Evolutionary conservation across 1,139 yeast species (phyloP), one percentile per base, ranked within the genome.

Genomic region (Scheffersomyces segobiensis): DNA sequence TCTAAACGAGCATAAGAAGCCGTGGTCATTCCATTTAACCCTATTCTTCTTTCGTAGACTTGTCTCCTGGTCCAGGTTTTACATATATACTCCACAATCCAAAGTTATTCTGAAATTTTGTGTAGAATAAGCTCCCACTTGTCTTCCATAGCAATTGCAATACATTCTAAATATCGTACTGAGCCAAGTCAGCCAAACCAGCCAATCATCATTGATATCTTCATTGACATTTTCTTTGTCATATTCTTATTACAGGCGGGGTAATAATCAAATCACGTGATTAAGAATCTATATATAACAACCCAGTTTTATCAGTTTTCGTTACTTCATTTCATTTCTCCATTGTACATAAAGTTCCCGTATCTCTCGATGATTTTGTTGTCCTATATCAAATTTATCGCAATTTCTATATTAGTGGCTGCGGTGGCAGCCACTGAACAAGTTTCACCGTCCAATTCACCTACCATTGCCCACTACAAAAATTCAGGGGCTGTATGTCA

Each of bases 401-500:
- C 42, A 32, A 32, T 32, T 32, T 32, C 14, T 17, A 12, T 32
- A 14, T 32, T 14, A 8, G 7, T 48, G 50, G n/a, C 50, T n/a
- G 24, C 50, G 10, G 50, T n/a, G n/a, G 24, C 50, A 17, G 26
- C 50, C 10, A 19, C 20, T 18, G 50, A 21, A 10, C 21, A 20
- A 14, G 50, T 24, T 19, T n/a, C n/a, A 14, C 14, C n/a, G 5
- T 24, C 50, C 26, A 20, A 20, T 48, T n/a, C 50, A 12, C 50
- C 50, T 19, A 48, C 50, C 14, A 20, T 48, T 20, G 50, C 50
- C 18, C 21, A 48, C n/a, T 48, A 14, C 10, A 48, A 24, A 8
- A 19, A 24, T n/a, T 22, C 54, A 46, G 54, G 54, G 14, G 42
- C 50, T 20, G 54, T 49, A 17, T 46, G 21, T 46, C n/a, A 32